Conservation (phyloP, 2,329 filamentous ascomycete species). For the Cyphellophora europaea region DNA sequence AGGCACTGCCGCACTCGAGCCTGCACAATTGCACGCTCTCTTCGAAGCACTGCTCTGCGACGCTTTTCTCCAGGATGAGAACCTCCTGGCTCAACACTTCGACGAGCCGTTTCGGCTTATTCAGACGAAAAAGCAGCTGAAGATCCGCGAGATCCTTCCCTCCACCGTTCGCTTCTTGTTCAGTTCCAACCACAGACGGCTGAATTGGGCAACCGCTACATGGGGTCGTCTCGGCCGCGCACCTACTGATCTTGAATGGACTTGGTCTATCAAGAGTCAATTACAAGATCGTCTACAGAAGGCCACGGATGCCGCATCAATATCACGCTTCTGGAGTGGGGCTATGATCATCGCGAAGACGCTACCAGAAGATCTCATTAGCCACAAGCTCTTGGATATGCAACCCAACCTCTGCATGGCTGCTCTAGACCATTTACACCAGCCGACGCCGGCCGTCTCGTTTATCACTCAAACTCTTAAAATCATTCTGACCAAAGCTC, state of each 20-base stretch:
- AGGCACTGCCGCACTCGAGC: constrained; percentile 40
- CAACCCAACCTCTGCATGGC: constrained; percentile 59
- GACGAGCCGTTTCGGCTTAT: constrained; percentile 75
- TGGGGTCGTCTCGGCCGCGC: constrained; percentile 58
- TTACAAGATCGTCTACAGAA: constrained; percentile 57
- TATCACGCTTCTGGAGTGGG: constrained; percentile 72
- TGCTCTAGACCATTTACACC: constrained; percentile 56
- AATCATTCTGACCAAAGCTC: constrained; percentile 62
- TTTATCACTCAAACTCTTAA: constrained; percentile 63
- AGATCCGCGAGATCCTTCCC: constrained; percentile 65
- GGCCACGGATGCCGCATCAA: constrained; percentile 46
- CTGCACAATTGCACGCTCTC: constrained; percentile 63
- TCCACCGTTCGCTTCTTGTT: constrained; percentile 82
- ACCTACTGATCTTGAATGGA: constrained; percentile 66
- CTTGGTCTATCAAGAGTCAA: constrained; percentile 73
- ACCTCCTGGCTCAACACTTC: constrained; percentile 51
- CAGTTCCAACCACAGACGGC: constrained; percentile 54
- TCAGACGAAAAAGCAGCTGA: constrained; percentile 69
- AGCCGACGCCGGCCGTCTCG: constrained; percentile 53
- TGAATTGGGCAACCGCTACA: constrained; percentile 53
- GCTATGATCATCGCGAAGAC: constrained; percentile 64
- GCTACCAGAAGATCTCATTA: constrained; percentile 64
- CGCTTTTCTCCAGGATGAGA: constrained; percentile 56
- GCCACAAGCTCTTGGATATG: constrained; percentile 68
- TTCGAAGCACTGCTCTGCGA: constrained; percentile 85